Evolutionary conservation across 805 yeast species (phyloP), one percentile per base, ranked within the genome.

Genomic region (Yarrowia sp.): DNA sequence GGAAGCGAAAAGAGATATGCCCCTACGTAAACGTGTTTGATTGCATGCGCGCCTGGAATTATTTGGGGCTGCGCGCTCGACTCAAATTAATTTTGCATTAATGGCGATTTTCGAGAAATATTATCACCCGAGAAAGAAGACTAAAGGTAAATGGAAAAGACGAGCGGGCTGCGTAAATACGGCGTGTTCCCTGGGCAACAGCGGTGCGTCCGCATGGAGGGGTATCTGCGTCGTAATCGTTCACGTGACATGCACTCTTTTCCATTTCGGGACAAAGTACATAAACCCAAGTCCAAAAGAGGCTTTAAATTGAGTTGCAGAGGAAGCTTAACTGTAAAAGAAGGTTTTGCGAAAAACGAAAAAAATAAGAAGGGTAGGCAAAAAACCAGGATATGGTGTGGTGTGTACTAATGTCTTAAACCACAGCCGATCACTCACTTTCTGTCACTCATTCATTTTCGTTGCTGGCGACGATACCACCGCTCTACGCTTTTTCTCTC

Each of bases 341-440:
- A 14, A 32, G 28, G 36, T 48, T 30, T 10, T 4, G 17, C 19
- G 6, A 17, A 48, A 48, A 48, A 32, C 54, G 38, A 19, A 48
- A 48, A 48, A 48, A 48, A 32, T 32, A 48, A 44, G 35, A 36
- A 7, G 4, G 22, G n/a, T 6, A 19, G 21, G 54, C 8, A 16
- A 21, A 48, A 44, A 32, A 11, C 36, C 26, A 32, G 54, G 28
- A 48, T 19, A 32, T 48, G 54, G 54, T 30, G 54, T 48, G 54
- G 54, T 48, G 54, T 48, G 54, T 48, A 48, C 54, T 48, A 48
- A 30, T 48, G 54, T 48, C 54, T 48, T 48, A 48, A 48, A 48
- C 54, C 16, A 12, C 24, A 48, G 54, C 38, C 54, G 54, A 48
- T 48, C 54, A 28, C 54, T 19, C 28, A 16, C 48, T 48, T 32